phyloP scores from a whole-genome alignment of 164 flowering plant species.

The grape (Vitis vinifera) region ASM3070453v1 NC_081819.1:9108501-9109000 shows the following conservation, averaged over 20 bases:
- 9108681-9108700: conserved; percentile 43
- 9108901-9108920: conserved; percentile 71
- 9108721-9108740: conserved; percentile 69
- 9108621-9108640: conserved; percentile 95
- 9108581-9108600: too few species aligned
- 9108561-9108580: too few species aligned
- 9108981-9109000: conserved; percentile 45
- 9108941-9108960: conserved; percentile 86
- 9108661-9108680: conserved; percentile 66
- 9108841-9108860: conserved; percentile 64
- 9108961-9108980: conserved; percentile 62
- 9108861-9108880: conserved; percentile 62
- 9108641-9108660: conserved; percentile 78
- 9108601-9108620: conserved; percentile 87
- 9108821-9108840: conserved; percentile 66
- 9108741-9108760: conserved; percentile 60
- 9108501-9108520: too few species aligned
- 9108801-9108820: conserved; percentile 63
- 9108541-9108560: too few species aligned
- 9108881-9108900: conserved; percentile 71
- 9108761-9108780: conserved; percentile 78
- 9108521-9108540: too few species aligned
- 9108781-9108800: conserved; percentile 63
- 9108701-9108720: conserved; percentile 55
- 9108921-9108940: conserved; percentile 74